Base-by-base conservation (phyloP, 768 basidiomycete genomes). In the Lactarius vividus region DNA sequence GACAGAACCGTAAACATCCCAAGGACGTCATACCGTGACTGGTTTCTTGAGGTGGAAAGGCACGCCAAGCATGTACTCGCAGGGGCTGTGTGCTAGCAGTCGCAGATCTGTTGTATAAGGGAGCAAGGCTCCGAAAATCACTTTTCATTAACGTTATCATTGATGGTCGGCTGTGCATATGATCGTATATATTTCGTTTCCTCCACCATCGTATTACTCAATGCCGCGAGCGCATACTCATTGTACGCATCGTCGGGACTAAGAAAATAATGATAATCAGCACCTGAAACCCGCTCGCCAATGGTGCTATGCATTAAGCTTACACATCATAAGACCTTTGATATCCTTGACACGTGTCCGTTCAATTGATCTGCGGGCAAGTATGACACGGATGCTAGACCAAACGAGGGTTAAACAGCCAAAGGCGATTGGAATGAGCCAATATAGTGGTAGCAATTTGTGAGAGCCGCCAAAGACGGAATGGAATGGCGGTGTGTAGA, bases 321-420 rank as follows among this genome's bases (percentile, higher is more conserved):
- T 79, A 88, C 87, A 87, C 88, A 89, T 88, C 84, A 84, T 84
- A 37, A 89, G 75, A 2, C 87, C 87, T 65, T 82, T 83, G 70
- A 88, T 87, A 74, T 87, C 85, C 70, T 85, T 85, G 44, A 87
- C 87, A 66, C 78, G 81, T 68, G 81, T 73, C 57, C 81, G 78
- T 70, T 86, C 83, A 28, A 87, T 75, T 20, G 82, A 80, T 72
- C 83, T 86, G 42, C 85, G 76, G 65, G 87, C 71, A 40, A 88
- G 64, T 23, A 88, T 53, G 28, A 89, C 87, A 4, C 87, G 79
- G 37, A 89, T 67, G 13, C 82, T 84, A 20, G 86, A 75, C 86
- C 86, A 88, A 0, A 73, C 79, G 13, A 88, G 77, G 7, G 85
- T 76, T 57, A 88, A 61, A 13, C 79, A 69, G 31, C 87, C 88